Evolutionary conservation across 371 early-diverging fungal genomes (phyloP).

Genomic region (Umbelopsis sp.): DNA sequence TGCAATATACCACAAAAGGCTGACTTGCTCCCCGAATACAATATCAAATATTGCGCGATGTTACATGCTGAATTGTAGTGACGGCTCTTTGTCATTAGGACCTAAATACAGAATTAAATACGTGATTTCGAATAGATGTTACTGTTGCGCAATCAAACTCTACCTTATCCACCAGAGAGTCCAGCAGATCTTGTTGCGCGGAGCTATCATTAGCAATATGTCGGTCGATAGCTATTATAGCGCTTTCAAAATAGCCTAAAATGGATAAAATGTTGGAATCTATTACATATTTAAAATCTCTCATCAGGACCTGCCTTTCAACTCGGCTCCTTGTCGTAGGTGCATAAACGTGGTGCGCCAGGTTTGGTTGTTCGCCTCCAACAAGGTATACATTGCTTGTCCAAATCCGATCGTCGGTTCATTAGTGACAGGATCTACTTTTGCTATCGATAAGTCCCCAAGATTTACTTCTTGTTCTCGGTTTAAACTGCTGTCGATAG

Average conservation of each 20-base stretch:
- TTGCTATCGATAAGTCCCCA: neutral
- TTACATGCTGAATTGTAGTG: neutral
- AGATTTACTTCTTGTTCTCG: neutral
- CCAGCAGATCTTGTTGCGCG: neutral
- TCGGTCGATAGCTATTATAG: neutral
- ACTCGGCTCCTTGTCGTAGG: neutral
- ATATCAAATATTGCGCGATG: neutral
- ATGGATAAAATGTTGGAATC: neutral
- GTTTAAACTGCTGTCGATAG: neutral
- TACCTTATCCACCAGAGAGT: neutral
- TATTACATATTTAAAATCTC: neutral
- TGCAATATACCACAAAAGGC: neutral
- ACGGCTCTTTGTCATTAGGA: neutral
- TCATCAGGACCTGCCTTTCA: neutral
- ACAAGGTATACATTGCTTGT: neutral
- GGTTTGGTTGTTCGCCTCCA: conserved; percentile 3
- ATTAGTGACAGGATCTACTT: neutral
- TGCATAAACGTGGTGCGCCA: conserved; percentile 1
- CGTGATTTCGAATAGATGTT: too few relatives aligned
- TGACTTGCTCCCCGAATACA: neutral
- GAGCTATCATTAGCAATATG: neutral
- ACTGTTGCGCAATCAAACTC: too few relatives aligned
- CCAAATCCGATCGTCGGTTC: neutral
- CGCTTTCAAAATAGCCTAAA: neutral
- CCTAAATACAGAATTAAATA: neutral